Evolutionary conservation across 352 stramenopile genomes (phyloP), one percentile per base, ranked within the genome.

Genomic region (Blastocystis sp.): DNA sequence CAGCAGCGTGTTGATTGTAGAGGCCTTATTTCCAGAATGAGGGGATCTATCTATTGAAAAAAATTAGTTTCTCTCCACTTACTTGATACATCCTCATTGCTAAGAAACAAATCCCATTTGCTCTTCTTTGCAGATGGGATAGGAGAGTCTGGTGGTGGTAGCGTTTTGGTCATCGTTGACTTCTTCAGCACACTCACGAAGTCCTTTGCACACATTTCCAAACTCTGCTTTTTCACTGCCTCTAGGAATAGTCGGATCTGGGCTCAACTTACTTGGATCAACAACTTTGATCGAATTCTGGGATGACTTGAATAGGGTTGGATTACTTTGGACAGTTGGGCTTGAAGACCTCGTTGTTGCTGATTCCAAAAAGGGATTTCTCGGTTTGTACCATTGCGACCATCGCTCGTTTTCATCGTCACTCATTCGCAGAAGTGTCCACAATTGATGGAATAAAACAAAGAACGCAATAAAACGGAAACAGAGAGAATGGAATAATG

Each of bases 231-330:
- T 32, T 46, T 54, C 46, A 80, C 14, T n/a, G 21, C 43, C 43
- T 19, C 27, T 63, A 59, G 0, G 0, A 27, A 29, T 16, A 12
- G 37, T 35, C 24, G 14, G 5, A 80, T n/a, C 46, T 35, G 1
- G 14, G 27, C 7, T 49, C 24, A 7, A 42, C 24, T n/a, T 49
- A 80, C 43, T 27, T 32, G 27, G n/a, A 63, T 80, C 21, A 4
- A 43, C 5, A 9, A n/a, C 16, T 32, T 35, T 43, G 12, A 43
- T 21, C 14, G 58, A 16, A 49, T 42, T n/a, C 11, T 11, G 29
- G 19, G 69, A 24, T 46, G 69, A 49, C 21, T 80, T 32, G 21
- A 80, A 80, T 12, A 80, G 43, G 16, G 69, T 63, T n/a, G 69
- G 69, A 43, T 63, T 80, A 21, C 16, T 24, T 21, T 2, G 16